Conservation (phyloP, 1,284 basidiomycete species). For the Vanrija sp. region DNA sequence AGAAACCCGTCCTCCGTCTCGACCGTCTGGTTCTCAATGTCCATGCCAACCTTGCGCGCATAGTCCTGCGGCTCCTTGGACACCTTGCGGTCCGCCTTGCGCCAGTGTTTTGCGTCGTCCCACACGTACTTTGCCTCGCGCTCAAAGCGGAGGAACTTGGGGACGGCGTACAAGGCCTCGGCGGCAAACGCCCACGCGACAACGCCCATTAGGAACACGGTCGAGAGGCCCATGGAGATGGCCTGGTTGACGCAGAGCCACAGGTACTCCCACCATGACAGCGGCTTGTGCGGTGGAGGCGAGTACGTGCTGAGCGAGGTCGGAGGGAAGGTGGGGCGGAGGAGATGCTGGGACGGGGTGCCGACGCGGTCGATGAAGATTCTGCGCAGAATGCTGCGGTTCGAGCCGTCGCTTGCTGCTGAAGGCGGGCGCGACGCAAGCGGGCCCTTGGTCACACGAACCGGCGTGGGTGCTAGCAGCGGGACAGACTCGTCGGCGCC, state of each 20-base stretch:
- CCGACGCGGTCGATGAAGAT: constrained; percentile 47
- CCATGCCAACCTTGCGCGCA: constrained; percentile 56
- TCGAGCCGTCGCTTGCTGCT: constrained; percentile 25
- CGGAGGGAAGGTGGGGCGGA: constrained; percentile 48
- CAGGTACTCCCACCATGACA: constrained; percentile 32
- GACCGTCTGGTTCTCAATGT: constrained; percentile 57
- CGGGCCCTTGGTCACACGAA: background rate
- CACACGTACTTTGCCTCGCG: constrained; percentile 46
- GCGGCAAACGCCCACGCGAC: constrained; percentile 48
- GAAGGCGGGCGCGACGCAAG: constrained; percentile 29
- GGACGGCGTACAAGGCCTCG: constrained; percentile 35
- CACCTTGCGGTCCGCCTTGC: constrained; percentile 51
- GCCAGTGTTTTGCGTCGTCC: constrained; percentile 55
- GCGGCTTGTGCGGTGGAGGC: constrained; percentile 34
- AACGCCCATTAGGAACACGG: constrained; percentile 53
- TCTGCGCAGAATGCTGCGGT: constrained; percentile 36
- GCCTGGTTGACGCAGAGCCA: constrained; percentile 52
- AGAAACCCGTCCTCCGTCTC: constrained; percentile 60
- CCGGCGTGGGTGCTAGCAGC: constrained; percentile 30
- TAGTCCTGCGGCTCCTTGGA: constrained; percentile 59
- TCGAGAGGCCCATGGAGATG: constrained; percentile 53
- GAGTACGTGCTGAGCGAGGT: constrained; percentile 43
- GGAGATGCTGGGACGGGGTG: constrained; percentile 46
- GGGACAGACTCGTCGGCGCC: constrained; percentile 15
- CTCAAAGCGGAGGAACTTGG: constrained; percentile 33